Evolutionary conservation across 352 stramenopile species (phyloP).

Genomic region (Phytophthora fragariae): DNA sequence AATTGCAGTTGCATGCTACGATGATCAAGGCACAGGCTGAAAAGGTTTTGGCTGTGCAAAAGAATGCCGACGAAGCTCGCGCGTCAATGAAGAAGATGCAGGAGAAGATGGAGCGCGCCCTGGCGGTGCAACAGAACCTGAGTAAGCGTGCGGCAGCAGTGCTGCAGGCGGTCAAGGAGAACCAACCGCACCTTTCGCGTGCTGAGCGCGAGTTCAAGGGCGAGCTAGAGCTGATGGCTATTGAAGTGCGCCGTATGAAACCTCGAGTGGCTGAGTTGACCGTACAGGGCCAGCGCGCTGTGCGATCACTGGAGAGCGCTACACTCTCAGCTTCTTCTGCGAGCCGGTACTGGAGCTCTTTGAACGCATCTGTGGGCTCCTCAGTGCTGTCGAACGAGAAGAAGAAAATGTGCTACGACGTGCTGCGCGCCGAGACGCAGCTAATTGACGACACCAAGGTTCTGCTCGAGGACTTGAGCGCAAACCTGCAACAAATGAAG

Average conservation of each 20-base stretch:
- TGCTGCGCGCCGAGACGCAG: slow-evolving; percentile 82
- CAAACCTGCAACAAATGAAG: slow-evolving; percentile 56
- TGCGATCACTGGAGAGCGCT: slow-evolving; percentile 57
- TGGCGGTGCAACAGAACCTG: slow-evolving; percentile 77
- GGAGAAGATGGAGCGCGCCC: slow-evolving; percentile 64
- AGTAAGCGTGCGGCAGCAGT: slow-evolving; percentile 79
- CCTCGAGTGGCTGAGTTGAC: slow-evolving; percentile 77
- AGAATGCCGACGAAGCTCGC: slow-evolving; percentile 42
- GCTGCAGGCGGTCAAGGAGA: slow-evolving; percentile 85
- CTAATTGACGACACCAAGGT: slow-evolving; percentile 83
- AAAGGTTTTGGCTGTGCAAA: slow-evolving; percentile 52
- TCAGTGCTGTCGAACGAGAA: slow-evolving; percentile 67
- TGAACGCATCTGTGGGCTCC: slow-evolving; percentile 12
- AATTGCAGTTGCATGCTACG: slow-evolving; percentile 62
- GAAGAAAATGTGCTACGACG: slow-evolving; percentile 86
- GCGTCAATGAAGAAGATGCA: slow-evolving; percentile 52
- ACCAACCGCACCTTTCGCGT: slow-evolving; percentile 77
- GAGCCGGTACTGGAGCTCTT: slow-evolving; percentile 26
- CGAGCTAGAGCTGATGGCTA: slow-evolving; percentile 69
- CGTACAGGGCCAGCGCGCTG: slow-evolving; percentile 65
- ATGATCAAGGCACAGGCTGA: slow-evolving; percentile 64
- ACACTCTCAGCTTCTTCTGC: slow-evolving; percentile 36
- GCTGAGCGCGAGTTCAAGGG: slow-evolving; percentile 77
- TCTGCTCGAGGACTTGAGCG: slow-evolving; percentile 69
- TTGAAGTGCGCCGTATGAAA: slow-evolving; percentile 76